phyloP scores from a whole-genome alignment of 2,329 filamentous ascomycete species.

The Emergomyces pasteurianus region DNA sequence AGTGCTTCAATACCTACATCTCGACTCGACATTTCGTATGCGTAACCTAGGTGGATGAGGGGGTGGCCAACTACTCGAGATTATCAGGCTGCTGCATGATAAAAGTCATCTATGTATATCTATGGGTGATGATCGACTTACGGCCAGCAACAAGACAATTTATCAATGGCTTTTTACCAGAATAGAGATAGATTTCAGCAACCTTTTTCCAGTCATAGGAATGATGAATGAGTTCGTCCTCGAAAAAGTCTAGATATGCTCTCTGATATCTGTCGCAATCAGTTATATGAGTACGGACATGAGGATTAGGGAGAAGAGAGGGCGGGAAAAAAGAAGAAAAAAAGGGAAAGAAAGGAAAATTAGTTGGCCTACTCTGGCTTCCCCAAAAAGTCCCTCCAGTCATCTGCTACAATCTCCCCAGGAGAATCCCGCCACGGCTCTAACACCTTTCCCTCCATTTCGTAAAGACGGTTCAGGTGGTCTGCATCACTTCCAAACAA shows the following conservation, averaged over 20 bases:
- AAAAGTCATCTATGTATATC: constrained; percentile 7
- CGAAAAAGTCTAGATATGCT: constrained; percentile 89
- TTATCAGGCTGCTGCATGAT: not conserved
- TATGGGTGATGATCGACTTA: constrained; percentile 36
- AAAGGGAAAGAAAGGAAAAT: not conserved
- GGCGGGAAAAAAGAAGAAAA: not conserved
- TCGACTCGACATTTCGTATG: constrained; percentile 73
- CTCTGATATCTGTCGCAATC: constrained; percentile 55
- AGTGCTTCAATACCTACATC: constrained; percentile 85
- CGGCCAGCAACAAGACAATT: constrained; percentile 68
- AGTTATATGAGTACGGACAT: not conserved
- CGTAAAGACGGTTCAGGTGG: constrained; percentile 71
- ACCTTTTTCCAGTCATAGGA: constrained; percentile 77
- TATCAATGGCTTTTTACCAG: constrained; percentile 57
- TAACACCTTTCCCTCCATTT: constrained; percentile 56
- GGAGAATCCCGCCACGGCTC: constrained; percentile 78
- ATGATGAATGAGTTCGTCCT: constrained; percentile 68
- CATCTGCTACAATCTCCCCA: constrained; percentile 62
- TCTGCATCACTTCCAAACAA: constrained; percentile 63
- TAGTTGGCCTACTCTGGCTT: constrained; percentile 45
- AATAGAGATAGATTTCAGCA: constrained; percentile 62
- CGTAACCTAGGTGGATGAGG: constrained; percentile 91
- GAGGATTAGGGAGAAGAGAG: not conserved
- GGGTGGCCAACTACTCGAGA: constrained; percentile 61
- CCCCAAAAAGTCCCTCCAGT: constrained; percentile 80